Percentiles rank a stretch among this genome's conserved stretches.
Conservation (phyloP, 169 alveolate species). For the Miamiensis avidus region DNA sequence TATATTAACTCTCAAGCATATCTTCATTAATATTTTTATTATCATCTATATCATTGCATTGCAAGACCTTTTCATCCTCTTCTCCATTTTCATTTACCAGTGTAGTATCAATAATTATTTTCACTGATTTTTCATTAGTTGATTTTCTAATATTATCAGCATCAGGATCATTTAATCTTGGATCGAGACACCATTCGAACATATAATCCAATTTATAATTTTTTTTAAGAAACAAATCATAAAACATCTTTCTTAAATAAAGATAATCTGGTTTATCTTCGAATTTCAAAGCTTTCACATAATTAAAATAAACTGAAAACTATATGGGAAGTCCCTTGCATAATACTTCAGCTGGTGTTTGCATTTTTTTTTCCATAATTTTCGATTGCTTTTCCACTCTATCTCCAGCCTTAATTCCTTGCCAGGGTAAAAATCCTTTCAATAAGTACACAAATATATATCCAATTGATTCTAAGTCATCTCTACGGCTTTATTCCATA, state of each 20-base stretch:
- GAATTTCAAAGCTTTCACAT: constrained; percentile 62
- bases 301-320: constrained; percentile 56
- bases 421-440: constrained; percentile 67
- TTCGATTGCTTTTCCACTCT: constrained; percentile 54
- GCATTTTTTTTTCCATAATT: constrained; percentile 64
- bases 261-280: constrained; percentile 76
- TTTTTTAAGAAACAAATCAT: constrained; percentile 31
- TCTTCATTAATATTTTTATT: not conserved
- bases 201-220: constrained; percentile 30
- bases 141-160: not conserved
- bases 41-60: not conserved
- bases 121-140: not conserved
- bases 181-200: constrained; percentile 30
- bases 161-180: not conserved
- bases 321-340: constrained; percentile 65
- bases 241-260: constrained; percentile 62
- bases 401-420: constrained; percentile 49
- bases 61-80: not conserved
- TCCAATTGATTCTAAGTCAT: constrained; percentile 69
- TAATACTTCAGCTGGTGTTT: constrained; percentile 55
- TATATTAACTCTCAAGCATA: not conserved
- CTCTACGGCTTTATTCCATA: constrained; percentile 71
- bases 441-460: constrained; percentile 61
- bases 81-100: not conserved
- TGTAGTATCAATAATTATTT: not conserved